Evolutionary conservation across 768 basidiomycete genomes (phyloP).

Genomic region (Naganishia kalamii): DNA sequence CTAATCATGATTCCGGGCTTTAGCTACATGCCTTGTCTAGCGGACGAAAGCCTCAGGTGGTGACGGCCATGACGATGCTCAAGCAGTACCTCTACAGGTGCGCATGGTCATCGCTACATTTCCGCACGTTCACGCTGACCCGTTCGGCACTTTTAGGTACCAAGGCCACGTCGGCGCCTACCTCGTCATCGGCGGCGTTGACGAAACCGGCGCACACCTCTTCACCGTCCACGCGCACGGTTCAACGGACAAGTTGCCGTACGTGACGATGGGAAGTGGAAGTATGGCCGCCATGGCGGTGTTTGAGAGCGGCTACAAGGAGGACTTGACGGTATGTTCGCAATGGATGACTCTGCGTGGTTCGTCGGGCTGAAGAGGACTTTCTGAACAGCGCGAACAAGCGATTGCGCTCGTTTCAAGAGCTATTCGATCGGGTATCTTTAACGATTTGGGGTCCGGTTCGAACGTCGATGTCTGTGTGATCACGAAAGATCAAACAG

Average conservation of each 20-base stretch:
- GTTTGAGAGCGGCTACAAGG: conserved; percentile 79
- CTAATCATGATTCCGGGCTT: neutral
- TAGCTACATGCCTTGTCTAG: conserved; percentile 76
- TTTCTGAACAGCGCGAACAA: conserved; percentile 57
- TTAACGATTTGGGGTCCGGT: conserved; percentile 97
- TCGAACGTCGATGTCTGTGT: conserved; percentile 98
- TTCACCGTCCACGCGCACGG: conserved; percentile 96
- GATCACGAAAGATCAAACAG: conserved; percentile 76
- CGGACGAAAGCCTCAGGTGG: conserved; percentile 83
- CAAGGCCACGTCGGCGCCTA: conserved; percentile 93
- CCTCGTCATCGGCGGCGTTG: conserved; percentile 94
- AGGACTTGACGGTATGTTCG: conserved; percentile 69
- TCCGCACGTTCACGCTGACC: neutral
- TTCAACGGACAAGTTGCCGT: conserved; percentile 95
- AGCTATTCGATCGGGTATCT: conserved; percentile 91
- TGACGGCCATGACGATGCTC: conserved; percentile 98
- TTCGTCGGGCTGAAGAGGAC: neutral
- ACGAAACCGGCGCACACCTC: conserved; percentile 83
- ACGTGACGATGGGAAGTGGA: conserved; percentile 98
- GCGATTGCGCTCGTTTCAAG: conserved; percentile 75
- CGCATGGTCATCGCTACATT: conserved; percentile 43
- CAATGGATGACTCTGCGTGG: neutral
- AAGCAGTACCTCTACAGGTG: conserved; percentile 86
- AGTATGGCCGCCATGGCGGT: conserved; percentile 96
- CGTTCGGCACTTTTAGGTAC: conserved; percentile 55